Evolutionary conservation across 2,329 filamentous ascomycete genomes (phyloP), one percentile per base, ranked within the genome.

Genomic region (Pseudocercospora fuligena): DNA sequence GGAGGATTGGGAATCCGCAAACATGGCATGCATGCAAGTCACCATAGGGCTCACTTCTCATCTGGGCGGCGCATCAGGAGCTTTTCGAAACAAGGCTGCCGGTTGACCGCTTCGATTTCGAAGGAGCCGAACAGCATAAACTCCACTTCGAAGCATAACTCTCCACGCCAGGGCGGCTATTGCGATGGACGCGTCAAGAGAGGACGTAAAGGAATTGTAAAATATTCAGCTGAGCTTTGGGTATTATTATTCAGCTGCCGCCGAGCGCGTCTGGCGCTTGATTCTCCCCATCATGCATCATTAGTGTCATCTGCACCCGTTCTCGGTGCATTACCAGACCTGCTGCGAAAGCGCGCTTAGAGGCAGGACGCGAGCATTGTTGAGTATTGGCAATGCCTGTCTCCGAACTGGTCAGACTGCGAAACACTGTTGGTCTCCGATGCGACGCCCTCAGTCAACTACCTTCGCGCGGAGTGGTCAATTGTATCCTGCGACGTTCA

Each of bases 151-250:
- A 40, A 21, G 31, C 19, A 58, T 58, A 27, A n/a, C n/a, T 43
- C 56, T 58, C 56, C 56, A 58, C 56, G 56, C 23, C 25, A 8
- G 14, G 54, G 31, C 56, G 56, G 33, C 56, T 40, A 23, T 58
- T 25, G 56, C 56, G 56, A 23, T 19, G n/a, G 25, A 56, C 27
- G 51, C 23, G 40, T 19, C n/a, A 27, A 25, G 25, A 53, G 21
- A 53, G n/a, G n/a, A 21, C 19, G 56, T 25, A 21, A 27, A 29
- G 16, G 12, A 36, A n/a, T 33, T 33, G 53, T 31, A 56, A 14
- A 27, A 56, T 56, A 29, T 33, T 16, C 27, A 58, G 56, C 31
- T 58, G 54, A 58, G 14, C 14, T 58, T 31, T 54, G 25, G 51
- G 16, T 56, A 56, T 56, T 19, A 56, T 56, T 51, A 51, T 51